Evolutionary conservation across 768 basidiomycete genomes (phyloP).

Genomic region (Cystoderma amianthinum): DNA sequence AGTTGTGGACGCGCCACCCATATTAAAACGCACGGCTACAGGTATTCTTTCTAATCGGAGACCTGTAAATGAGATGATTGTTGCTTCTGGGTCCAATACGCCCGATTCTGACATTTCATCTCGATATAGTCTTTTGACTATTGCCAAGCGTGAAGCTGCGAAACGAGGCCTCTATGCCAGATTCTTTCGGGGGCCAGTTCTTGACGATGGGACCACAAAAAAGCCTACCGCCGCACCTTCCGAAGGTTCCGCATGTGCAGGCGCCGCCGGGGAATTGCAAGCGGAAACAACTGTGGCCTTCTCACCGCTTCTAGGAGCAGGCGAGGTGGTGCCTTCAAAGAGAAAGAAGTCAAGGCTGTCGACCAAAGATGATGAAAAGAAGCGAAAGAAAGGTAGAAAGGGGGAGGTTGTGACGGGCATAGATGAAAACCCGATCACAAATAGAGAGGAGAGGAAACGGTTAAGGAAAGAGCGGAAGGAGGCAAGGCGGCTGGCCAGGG

Average conservation of each 20-base stretch:
- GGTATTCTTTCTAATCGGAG: slow-evolving; percentile 73
- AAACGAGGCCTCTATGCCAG: slow-evolving; percentile 66
- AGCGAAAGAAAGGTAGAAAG: slow-evolving; percentile 5
- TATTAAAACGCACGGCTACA: slow-evolving; percentile 56
- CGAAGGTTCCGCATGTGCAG: not conserved
- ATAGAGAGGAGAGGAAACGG: slow-evolving; percentile 2
- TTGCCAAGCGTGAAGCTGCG: slow-evolving; percentile 76
- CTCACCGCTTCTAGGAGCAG: not conserved
- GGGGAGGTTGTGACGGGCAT: not conserved
- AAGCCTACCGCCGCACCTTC: too few species aligned
- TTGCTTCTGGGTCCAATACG: slow-evolving; percentile 35
- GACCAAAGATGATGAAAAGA: slow-evolving; percentile 4
- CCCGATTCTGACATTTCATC: slow-evolving; percentile 22
- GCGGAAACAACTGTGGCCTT: too few species aligned
- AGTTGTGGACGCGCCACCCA: slow-evolving; percentile 7
- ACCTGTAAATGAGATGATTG: slow-evolving; percentile 43
- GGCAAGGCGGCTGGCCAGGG: slow-evolving; percentile 8
- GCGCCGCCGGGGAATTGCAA: not conserved
- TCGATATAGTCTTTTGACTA: slow-evolving; percentile 45
- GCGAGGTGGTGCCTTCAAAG: slow-evolving; percentile 1
- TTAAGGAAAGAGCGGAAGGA: slow-evolving; percentile 7
- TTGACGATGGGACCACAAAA: slow-evolving; percentile 49
- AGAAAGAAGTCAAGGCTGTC: not conserved
- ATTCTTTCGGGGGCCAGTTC: slow-evolving; percentile 74
- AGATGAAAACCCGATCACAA: not conserved